Percentiles rank a stretch among this genome's conserved stretches.
Conservation (phyloP, 2,329 filamentous ascomycete species). For the Aspergillus fructus region DNA sequence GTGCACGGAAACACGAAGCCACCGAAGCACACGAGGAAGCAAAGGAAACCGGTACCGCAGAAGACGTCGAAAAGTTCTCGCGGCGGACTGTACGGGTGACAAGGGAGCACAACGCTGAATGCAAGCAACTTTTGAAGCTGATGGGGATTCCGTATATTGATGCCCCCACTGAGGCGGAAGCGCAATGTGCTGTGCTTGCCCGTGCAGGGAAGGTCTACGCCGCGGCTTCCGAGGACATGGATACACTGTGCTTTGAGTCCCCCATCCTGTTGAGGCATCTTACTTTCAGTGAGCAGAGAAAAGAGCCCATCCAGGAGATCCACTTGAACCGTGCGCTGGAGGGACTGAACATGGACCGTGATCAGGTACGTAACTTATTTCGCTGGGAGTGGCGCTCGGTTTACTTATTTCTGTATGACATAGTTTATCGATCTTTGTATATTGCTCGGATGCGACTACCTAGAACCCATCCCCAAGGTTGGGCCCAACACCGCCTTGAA, state of each 20-base stretch:
- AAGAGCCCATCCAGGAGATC: slow-evolving; percentile 97
- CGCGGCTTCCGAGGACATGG: slow-evolving; percentile 97
- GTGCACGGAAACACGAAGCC: slow-evolving; percentile 91
- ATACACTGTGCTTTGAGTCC: slow-evolving; percentile 91
- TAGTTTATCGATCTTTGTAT: slow-evolving; percentile 98
- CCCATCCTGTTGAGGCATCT: slow-evolving; percentile 89
- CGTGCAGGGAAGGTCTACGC: slow-evolving; percentile 93
- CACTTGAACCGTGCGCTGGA: slow-evolving; percentile 82
- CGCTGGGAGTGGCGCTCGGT: neutral
- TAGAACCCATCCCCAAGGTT: slow-evolving; percentile 93
- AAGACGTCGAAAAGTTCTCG: slow-evolving; percentile 98
- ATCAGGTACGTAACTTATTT: slow-evolving; percentile 59
- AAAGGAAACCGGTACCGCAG: slow-evolving; percentile 92
- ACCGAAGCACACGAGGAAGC: slow-evolving; percentile 89
- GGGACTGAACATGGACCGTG: slow-evolving; percentile 81
- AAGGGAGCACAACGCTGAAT: slow-evolving; percentile 94
- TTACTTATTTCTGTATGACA: neutral
- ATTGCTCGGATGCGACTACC: slow-evolving; percentile 93
- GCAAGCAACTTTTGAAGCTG: slow-evolving; percentile 82
- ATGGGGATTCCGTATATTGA: slow-evolving; percentile 97
- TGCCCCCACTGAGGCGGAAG: slow-evolving; percentile 94
- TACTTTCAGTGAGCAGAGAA: slow-evolving; percentile 95
- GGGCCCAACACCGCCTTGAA: slow-evolving; percentile 90
- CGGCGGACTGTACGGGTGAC: slow-evolving; percentile 90
- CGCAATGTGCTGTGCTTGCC: slow-evolving; percentile 89